Evolutionary conservation across 768 basidiomycete genomes (phyloP).

Genomic region (Daedalea quercina): DNA sequence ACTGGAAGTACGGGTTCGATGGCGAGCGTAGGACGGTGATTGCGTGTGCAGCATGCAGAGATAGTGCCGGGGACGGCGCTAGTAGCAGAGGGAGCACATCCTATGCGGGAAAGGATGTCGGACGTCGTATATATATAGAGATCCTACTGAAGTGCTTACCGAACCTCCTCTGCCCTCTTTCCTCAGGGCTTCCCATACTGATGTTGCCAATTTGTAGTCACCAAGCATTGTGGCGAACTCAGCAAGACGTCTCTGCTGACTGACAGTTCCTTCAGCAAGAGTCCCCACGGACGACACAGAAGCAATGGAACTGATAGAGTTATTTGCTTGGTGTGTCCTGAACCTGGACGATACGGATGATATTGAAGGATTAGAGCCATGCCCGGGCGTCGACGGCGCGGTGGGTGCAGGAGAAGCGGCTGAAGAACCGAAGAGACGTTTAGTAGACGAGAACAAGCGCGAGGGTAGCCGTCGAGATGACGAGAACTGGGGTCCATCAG

Average conservation of each 20-base stretch:
- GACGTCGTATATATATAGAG: no score
- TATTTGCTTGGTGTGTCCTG: slow-evolving; percentile 20
- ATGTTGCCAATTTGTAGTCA: slow-evolving; percentile 78
- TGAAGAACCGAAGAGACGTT: slow-evolving; percentile 68
- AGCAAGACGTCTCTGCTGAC: slow-evolving; percentile 81
- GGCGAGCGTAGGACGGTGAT: slow-evolving; percentile 41
- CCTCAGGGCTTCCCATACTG: slow-evolving; percentile 80
- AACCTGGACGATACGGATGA: slow-evolving; percentile 22
- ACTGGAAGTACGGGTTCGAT: slow-evolving; percentile 28
- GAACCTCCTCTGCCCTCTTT: slow-evolving; percentile 87
- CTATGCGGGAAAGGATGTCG: no score
- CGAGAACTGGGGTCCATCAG: slow-evolving; percentile 47
- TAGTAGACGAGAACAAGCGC: slow-evolving; percentile 80
- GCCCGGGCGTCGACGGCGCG: slow-evolving; percentile 29
- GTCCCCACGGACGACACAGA: slow-evolving; percentile 18
- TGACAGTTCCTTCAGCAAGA: slow-evolving; percentile 33
- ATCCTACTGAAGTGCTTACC: slow-evolving; percentile 43
- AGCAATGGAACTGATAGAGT: slow-evolving; percentile 25
- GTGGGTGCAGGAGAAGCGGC: slow-evolving; percentile 32
- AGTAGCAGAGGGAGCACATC: slow-evolving; percentile 77
- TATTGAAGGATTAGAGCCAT: slow-evolving; percentile 32
- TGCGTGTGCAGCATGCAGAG: slow-evolving; percentile 56
- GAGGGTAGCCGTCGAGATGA: slow-evolving; percentile 76
- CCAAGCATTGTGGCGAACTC: slow-evolving; percentile 93
- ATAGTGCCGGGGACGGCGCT: slow-evolving; percentile 56